Conservation (phyloP, 345 rosid species). For the Limnanthes douglasii region DNA sequence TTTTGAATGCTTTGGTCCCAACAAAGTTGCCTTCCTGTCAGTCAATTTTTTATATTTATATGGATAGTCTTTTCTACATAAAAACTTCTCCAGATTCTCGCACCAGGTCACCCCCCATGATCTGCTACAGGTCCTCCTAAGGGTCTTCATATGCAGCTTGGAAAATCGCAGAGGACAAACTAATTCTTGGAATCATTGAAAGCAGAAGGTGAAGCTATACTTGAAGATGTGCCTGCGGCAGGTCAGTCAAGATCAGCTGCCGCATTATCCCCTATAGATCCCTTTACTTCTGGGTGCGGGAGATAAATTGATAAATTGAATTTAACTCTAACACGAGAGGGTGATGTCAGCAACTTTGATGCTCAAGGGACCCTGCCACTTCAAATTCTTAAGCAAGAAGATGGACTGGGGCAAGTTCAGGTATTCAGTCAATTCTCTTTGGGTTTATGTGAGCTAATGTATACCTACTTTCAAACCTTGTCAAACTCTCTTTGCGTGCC, state of each 20-base stretch:
- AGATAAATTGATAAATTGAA: conserved; percentile 93
- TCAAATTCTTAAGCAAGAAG: conserved; percentile 92
- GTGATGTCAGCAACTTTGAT: conserved; percentile 88
- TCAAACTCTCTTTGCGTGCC: too few species aligned
- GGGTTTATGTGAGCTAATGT: too few species aligned
- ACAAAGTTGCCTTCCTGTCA: too few species aligned
- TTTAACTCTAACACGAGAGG: conserved; percentile 74
- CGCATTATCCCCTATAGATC: conserved; percentile 67
- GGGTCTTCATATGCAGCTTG: conserved; percentile 99
- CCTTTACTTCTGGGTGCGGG: conserved; percentile 77
- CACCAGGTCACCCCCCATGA: conserved; percentile 77
- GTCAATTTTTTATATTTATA: too few species aligned
- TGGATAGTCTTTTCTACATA: too few species aligned
- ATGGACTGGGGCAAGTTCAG: conserved; percentile 96
- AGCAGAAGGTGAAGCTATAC: conserved; percentile 96
- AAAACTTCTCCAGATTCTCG: too few species aligned
- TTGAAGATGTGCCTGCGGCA: conserved; percentile 74
- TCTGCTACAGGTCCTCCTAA: conserved; percentile 88
- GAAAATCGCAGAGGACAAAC: conserved; percentile 71
- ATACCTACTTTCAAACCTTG: too few species aligned
- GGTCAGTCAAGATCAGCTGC: conserved; percentile 43
- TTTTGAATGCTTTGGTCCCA: too few species aligned
- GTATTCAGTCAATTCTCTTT: too few species aligned
- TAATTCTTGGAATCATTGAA: conserved; percentile 89
- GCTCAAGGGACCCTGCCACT: conserved; percentile 92